Evolutionary conservation across 2,329 filamentous ascomycete species (phyloP), one percentile per base, ranked within the genome.

Genomic region (Graphilbum ipis-grandicollis): DNA sequence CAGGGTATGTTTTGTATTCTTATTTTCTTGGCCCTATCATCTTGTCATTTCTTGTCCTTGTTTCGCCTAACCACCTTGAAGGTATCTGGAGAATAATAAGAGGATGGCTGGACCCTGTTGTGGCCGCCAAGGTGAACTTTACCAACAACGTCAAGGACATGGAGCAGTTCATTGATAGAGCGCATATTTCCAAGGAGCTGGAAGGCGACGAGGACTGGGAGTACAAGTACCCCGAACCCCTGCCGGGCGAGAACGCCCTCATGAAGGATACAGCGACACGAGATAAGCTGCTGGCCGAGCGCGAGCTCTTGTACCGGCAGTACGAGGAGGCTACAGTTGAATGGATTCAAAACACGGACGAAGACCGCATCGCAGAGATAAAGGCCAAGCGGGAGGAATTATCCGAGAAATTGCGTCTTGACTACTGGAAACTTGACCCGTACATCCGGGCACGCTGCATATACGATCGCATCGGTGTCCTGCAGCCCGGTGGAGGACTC

Each of bases 61-160:
- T 2, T 50, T 31, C 19, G 8, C 9, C 15, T 43, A 18, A 43
- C 23, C 14, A 5, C 4, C 1, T 13, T 5, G 13, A 5, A 81
- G 80, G 82, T n/a, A 82, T 96, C 44, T 96, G 88, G 90, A 85
- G 75, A 53, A 82, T 98, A 45, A 93, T 98, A 52, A 77, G 75
- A 45, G 85, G 86, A 47, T 98, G 90, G 90, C 71, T 98, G 28
- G 90, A 98, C 54, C 90, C 90, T 2, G 88, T 98, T 4, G 88
- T 98, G 21, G 90, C 90, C 19, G 68, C 72, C 51, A 98, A 98
- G 57, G 79, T 98, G 17, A 76, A 94, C 54, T 96, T 96, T 56
- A 90, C 82, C 40, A 90, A 84, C 51, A 83, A 74, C 46, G 62
- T 75, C 38, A 68, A 79, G 38, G 88, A 94, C 37, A 63, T 98